Base-by-base conservation (phyloP, 2,329 filamentous ascomycete species). In the Venturia pyrina region DNA sequence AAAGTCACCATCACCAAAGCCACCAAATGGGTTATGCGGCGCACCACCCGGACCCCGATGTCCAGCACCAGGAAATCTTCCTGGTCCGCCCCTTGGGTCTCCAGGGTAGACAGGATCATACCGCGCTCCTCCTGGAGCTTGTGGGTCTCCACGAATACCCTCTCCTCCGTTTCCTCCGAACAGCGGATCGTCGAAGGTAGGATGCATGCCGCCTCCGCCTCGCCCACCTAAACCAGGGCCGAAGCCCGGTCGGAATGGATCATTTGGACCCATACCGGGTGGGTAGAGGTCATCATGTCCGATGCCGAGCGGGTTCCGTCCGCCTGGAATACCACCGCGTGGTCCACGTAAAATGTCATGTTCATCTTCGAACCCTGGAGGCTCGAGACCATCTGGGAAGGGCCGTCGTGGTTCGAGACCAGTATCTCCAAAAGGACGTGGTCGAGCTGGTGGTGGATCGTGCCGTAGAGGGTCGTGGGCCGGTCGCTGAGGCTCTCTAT, bases 301-400 rank as follows among this genome's bases (percentile, higher is more conserved):
- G 62, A 96, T 89, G 69, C 85, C 86, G 0, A 88, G 88, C 15
- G 84, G 82, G 17, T 81, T 78, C 34, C 80, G 82, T 7, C 80
- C 78, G 34, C 69, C 68, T 0, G 70, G 80, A 71, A 78, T 72
- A 3, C 82, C 80, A 8, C 53, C 53, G 7, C 56, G 48, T 28
- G 66, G 66, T 21, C 28, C 24, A 11, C 87, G 83, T 2, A 84
- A 82, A 67, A 97, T 83, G 68, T 97, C 91, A 71, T 91, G 88
- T 72, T 97, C 92, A 74, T 99, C 93, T 70, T 98, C 95, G 70
- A 98, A 98, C 24, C 86, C 91, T 0, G 95, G 95, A 0, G 93
- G 93, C 0, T 89, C 86, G 70, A 96, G 92, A 69, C 93, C 90
- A 0, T 83, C 78, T 0, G 93, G 92, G 19, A 86, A 73, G 0